Conservation (phyloP, 345 rosid species). For the Iberis pinnata region DNA sequence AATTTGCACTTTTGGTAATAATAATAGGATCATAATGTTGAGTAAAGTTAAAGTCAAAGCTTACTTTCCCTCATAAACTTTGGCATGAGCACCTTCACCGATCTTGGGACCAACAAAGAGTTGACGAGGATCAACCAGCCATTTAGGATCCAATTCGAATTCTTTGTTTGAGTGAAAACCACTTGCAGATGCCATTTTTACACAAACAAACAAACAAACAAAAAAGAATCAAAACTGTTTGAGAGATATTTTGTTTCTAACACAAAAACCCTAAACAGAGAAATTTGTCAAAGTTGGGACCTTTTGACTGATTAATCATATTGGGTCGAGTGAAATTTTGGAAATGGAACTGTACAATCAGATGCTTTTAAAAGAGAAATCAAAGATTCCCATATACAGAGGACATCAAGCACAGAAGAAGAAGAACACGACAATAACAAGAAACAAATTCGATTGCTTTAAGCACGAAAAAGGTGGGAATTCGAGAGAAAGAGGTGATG, state of each 20-base stretch:
- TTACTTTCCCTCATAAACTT: constrained; percentile 97
- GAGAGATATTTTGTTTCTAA: too few relatives aligned
- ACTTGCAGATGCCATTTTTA: constrained; percentile 71
- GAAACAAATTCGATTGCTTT: too few relatives aligned
- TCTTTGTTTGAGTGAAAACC: constrained; percentile 46
- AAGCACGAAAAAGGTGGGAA: too few relatives aligned
- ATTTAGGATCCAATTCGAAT: constrained; percentile 62
- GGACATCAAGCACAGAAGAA: too few relatives aligned
- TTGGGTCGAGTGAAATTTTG: constrained; percentile 10
- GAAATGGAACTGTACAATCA: neutral
- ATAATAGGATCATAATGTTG: too few relatives aligned
- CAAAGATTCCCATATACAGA: constrained; percentile 32
- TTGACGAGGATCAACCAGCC: constrained; percentile 80
- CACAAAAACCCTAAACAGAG: too few relatives aligned
- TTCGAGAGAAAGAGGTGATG: too few relatives aligned
- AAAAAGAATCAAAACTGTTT: too few relatives aligned
- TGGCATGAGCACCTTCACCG: constrained; percentile 97
- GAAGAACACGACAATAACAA: too few relatives aligned
- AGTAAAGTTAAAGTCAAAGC: constrained; percentile 30
- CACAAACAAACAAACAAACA: constrained; percentile 10
- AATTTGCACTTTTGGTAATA: too few relatives aligned
- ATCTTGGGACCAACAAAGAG: constrained; percentile 97
- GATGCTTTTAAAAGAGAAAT: constrained; percentile 18
- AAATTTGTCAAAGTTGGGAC: too few relatives aligned
- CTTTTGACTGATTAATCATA: constrained; percentile 26